Base-by-base conservation (phyloP, 2,329 filamentous ascomycete genomes). In the Aureobasidium subglaciale region DNA sequence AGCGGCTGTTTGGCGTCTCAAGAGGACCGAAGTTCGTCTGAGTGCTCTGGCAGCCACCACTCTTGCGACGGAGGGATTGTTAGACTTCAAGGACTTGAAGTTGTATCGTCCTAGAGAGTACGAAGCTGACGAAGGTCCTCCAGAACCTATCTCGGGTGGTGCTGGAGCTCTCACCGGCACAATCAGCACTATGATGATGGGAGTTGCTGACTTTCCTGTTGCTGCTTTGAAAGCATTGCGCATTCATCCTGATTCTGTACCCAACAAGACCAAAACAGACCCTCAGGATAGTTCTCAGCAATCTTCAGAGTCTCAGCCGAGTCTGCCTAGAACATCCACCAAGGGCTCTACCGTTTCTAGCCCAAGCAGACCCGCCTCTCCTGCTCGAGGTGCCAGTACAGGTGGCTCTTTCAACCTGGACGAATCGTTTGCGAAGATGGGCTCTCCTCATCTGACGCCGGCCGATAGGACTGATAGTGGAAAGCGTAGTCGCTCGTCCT, bases 111-210 rank as follows among this genome's bases (percentile, higher is more conserved):
- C 78, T 7, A 68, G 71, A 58, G 87, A 92, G 66, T 89, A 91
- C 67, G 81, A 85, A 58, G 88, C 86, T 0, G 86, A 89, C 58
- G 82, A 85, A 25, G 85, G 89, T 45, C 88, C 88, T 0, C 83
- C 80, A 61, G 88, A 92, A 58, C 88, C 89, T 0, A 80, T 93
- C n/a, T 84, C 85, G 11, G 88, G 87, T 11, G 86, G 83, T 16
- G 83, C 88, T 1, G 81, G 82, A 35, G 88, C 90, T 0, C 71
- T 95, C 0, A 74, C 93, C 18, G 86, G 87, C 6, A 90, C 90
- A 16, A 75, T 92, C 35, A 84, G 86, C 22, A 85, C 80, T 40
- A 84, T 96, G 48, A 80, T 87, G 61, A 87, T 93, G 79, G 88
- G 88, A 1, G 77, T 95, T 38, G 87, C 87, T 1, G 89, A 95